Base-by-base conservation (phyloP, 768 basidiomycete species). In the Russula dissimulans region DNA sequence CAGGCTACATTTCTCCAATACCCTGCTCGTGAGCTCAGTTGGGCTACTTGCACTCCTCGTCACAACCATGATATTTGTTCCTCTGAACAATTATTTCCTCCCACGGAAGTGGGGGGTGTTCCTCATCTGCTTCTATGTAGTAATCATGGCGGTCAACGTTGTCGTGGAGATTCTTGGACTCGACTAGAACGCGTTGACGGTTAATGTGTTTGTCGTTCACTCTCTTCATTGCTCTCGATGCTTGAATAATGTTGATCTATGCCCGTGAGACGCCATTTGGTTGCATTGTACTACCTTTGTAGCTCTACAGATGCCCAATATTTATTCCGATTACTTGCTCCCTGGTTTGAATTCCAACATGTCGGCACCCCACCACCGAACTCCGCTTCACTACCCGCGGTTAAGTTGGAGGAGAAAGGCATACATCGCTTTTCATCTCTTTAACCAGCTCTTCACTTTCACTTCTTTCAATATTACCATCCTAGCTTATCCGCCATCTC, bases 101-200 rank as follows among this genome's bases (percentile, higher is more conserved):
- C 85, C 89, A 42, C 77, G 86, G 54, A 75, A 78, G 50, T 97
- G 93, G 93, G 95, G 93, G 0, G 66, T 87, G 31, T 80, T 89
- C 66, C 77, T 97, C 65, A 85, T 97, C 47, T 68, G 73, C 9
- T 83, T 81, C 17, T 98, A 98, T 69, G 67, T 79, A 32, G 75
- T 78, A 18, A 79, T 95, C 63, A 95, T 97, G 90, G 71, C 75
- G 5, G 75, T 82, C 57, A 95, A 91, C 67, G 73, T 97, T 53
- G 72, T 84, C 52, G 91, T 95, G 26, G 94, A 97, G 71, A 69
- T 92, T 8, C 76, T 59, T 31, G 57, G 57, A 52, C 22, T 49
- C 22, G 56, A 58, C 51, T 57, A 45, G 47, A 18, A 18, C n/a
- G 15, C 29, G 45, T 18, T 34, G 31, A 57, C 34, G 42, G 50